Base-by-base conservation (phyloP, 371 early-diverging fungal genomes). In the Blastocladiella emersonii region DNA sequence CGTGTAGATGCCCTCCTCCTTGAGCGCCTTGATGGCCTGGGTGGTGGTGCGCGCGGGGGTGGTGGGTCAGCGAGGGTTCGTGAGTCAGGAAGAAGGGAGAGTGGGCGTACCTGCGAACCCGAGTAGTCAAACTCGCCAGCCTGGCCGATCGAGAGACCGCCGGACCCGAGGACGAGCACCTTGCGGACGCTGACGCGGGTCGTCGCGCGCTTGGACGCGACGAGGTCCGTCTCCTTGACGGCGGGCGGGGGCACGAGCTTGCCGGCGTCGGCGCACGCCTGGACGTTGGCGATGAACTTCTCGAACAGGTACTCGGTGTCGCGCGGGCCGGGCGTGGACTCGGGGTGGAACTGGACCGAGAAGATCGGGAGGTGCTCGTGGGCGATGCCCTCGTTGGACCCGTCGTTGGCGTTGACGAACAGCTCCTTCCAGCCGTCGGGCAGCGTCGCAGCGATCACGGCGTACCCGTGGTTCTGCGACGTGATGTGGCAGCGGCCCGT, bases 261-360 rank as follows among this genome's bases (percentile, higher is more conserved):
- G 44, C 88, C 87, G 36, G 82, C 74, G 34, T 79, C 76, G 45
- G 78, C 76, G 67, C 88, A 93, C 61, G 85, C 86, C 67, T 78
- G 74, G 56, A 91, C 78, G 34, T 85, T 76, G 48, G 78, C 74
- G 68, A 94, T 85, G 70, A 95, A 97, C 53, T 89, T 85, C 70
- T 95, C 92, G 69, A 97, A 97, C 62, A 97, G 74, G 72, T 87
- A 90, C 70, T 93, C 93, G 34, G 96, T 93, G 69, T 97, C 98
- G 69, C 91, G 87, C 36, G 98, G 98, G 63, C 98, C 98, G n/a
- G 98, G 92, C 21, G 87, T 88, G 7, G 92, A 86, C 73, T 97
- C 98, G 45, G 98, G 98, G 77, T 97, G 98, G 85, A 97, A 97
- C 76, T 97, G 98, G 15, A 97, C 98, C 51, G 92, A 90, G 75